A percentile compares a stretch with the other conserved stretches of the same genome.
Conservation (phyloP, 2,329 filamentous ascomycete species). For the Fusarium xylarioides region DNA sequence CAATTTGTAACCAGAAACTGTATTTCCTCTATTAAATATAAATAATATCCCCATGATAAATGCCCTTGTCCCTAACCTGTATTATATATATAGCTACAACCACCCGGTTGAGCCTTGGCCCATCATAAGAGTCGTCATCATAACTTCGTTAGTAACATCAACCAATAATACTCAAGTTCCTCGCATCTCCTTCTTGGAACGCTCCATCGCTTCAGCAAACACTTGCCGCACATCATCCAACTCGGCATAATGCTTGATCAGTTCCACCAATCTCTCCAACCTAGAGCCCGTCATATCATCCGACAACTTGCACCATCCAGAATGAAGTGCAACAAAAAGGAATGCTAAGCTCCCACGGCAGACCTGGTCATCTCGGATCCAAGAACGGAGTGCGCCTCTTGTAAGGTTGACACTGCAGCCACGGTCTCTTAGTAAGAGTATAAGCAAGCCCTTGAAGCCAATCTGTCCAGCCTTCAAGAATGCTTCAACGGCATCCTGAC, state of each 20-base stretch:
- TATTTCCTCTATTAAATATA: slow-evolving; percentile 5
- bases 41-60: background rate
- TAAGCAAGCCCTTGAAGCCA: slow-evolving; percentile 21
- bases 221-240: slow-evolving; percentile 17
- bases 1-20: background rate
- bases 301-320: slow-evolving; percentile 17
- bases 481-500: slow-evolving; percentile 18
- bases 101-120: background rate
- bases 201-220: slow-evolving; percentile 24
- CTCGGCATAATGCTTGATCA: slow-evolving; percentile 24
- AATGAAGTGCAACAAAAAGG: slow-evolving; percentile 22
- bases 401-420: slow-evolving; percentile 19
- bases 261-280: slow-evolving; percentile 8
- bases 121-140: slow-evolving; percentile 21
- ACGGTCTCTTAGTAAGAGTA: slow-evolving; percentile 16
- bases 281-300: slow-evolving; percentile 8
- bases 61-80: background rate
- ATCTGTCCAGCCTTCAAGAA: slow-evolving; percentile 20
- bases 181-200: slow-evolving; percentile 22
- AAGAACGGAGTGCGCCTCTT: slow-evolving; percentile 15
- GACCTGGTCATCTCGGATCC: slow-evolving; percentile 19
- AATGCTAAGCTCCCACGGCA: slow-evolving; percentile 21
- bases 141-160: slow-evolving; percentile 18
- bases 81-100: slow-evolving; percentile 2
- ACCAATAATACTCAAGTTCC: background rate